A percentile compares a stretch with the other conserved stretches of the same genome.
These are phyloP conservation scores for Lenwebbia sp. DNA, from an alignment of 345 rosid genomes.

Conservation along the genomic window DNA sequence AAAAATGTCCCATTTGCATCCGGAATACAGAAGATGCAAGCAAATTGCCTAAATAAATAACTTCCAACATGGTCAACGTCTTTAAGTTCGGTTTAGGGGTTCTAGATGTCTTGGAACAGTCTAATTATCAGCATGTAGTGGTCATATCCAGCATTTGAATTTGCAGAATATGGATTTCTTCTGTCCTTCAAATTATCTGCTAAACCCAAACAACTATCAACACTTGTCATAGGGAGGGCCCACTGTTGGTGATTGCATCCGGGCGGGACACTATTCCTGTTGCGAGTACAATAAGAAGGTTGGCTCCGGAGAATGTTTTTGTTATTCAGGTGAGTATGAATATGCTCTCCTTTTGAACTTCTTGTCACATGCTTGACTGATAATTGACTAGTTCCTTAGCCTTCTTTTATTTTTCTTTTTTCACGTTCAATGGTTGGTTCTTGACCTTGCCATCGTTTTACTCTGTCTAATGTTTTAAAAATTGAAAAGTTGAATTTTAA, in stretches of 20 bases:
- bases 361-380: background rate
- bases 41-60: background rate
- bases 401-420: background rate
- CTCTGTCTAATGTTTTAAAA: background rate
- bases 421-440: background rate
- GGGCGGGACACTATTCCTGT: conserved; percentile 71
- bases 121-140: background rate
- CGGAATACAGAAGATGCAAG: background rate
- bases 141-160: background rate
- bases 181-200: background rate
- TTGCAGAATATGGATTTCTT: background rate
- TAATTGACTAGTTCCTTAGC: background rate
- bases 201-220: background rate
- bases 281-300: conserved; percentile 71
- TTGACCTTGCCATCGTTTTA: background rate
- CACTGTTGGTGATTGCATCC: conserved; percentile 81
- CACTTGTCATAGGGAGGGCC: conserved; percentile 49
- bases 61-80: background rate
- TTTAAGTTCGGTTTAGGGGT: background rate
- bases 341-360: background rate
- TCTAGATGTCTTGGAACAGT: background rate
- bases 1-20: background rate
- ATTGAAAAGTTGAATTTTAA: background rate
- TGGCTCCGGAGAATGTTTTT: conserved; percentile 70
- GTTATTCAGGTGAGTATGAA: conserved; percentile 58